Evolutionary conservation across 768 basidiomycete genomes (phyloP).

Genomic region (Lactifluus subvellereus): DNA sequence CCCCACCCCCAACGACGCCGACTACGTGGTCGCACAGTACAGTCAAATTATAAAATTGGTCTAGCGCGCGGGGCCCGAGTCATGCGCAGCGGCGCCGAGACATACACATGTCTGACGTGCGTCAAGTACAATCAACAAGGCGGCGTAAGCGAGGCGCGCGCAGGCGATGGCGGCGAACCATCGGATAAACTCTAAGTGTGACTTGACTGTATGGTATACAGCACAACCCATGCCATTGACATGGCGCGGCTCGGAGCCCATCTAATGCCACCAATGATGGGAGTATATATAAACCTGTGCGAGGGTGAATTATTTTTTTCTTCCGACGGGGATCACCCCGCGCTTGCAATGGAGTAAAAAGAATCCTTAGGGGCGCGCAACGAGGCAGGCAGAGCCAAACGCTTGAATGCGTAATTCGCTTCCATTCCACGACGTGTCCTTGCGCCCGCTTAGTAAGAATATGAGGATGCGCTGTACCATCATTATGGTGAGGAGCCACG

Average conservation of each 20-base stretch:
- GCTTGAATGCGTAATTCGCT: constrained; percentile 1
- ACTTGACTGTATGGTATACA: background rate
- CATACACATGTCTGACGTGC: constrained; percentile 13
- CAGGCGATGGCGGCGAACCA: background rate
- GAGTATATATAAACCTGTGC: background rate
- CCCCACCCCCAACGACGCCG: background rate
- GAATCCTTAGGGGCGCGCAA: background rate
- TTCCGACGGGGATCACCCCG: background rate
- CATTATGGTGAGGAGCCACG: constrained; percentile 3
- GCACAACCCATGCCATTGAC: background rate
- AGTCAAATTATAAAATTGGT: no score
- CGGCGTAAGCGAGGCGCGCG: constrained; percentile 7
- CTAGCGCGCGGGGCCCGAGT: background rate
- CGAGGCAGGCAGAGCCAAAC: constrained; percentile 7
- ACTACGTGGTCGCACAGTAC: no score
- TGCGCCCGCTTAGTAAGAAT: constrained; percentile 11
- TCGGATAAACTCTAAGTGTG: constrained; percentile 4
- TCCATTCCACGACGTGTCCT: constrained; percentile 16
- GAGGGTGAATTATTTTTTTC: background rate
- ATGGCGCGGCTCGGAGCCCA: background rate
- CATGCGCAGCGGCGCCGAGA: background rate
- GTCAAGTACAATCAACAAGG: constrained; percentile 3
- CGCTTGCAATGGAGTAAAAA: background rate
- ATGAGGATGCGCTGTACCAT: constrained; percentile 3
- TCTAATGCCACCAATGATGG: background rate